These are phyloP conservation scores for Colletotrichum paranaense DNA, from an alignment of 2,329 filamentous ascomycete species.

Conservation along the genomic window DNA sequence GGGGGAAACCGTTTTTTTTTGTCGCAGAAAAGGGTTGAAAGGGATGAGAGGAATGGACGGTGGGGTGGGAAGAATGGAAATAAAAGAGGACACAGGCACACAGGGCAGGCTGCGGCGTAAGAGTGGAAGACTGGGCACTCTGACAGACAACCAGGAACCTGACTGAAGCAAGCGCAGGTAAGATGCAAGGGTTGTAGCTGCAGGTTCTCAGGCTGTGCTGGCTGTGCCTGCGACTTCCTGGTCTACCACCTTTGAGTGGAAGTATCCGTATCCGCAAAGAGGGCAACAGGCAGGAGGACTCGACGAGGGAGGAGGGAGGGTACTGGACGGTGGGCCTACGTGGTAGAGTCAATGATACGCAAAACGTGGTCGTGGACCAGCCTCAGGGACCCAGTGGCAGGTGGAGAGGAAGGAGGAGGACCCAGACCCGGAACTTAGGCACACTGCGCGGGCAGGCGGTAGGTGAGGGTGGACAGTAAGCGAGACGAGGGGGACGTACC, in stretches of 20 bases:
- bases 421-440: conserved; percentile 6
- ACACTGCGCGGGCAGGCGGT: too few species aligned
- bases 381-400: neutral
- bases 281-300: neutral
- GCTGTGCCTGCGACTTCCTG: neutral
- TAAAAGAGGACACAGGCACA: conserved; percentile 19
- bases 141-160: neutral
- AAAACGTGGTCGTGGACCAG: conserved; percentile 24
- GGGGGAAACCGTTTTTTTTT: conserved; percentile 4
- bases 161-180: neutral
- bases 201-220: conserved; percentile 2
- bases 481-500: neutral
- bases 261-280: too few species aligned
- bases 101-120: too few species aligned
- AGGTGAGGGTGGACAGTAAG: neutral
- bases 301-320: neutral
- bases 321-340: neutral
- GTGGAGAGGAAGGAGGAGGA: neutral
- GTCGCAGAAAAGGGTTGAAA: conserved; percentile 19
- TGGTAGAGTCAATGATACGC: conserved; percentile 16
- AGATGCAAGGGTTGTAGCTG: conserved; percentile 1
- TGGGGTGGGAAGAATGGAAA: conserved; percentile 27
- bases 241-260: neutral
- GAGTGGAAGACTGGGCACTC: neutral
- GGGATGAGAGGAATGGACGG: conserved; percentile 19